Evolutionary conservation across 495 filamentous ascomycete genomes (phyloP), one percentile per base, ranked within the genome.

Genomic region (Xylaria grammica): DNA sequence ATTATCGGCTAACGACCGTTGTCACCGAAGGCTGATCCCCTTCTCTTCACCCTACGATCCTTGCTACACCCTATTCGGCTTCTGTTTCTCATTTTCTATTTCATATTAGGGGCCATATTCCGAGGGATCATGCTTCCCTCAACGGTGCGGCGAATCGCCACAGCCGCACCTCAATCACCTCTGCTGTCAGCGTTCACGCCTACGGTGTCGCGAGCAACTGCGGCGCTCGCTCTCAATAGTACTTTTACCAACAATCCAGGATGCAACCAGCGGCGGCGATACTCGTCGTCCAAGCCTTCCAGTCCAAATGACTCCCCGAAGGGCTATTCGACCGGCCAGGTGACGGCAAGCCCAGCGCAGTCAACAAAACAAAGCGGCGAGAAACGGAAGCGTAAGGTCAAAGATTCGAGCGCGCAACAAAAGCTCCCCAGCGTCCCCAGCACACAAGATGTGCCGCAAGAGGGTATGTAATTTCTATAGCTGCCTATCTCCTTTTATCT

Each of bases 361-460:
- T 68, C 72, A 13, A 71, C 74, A 44, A 81, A 79, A 59, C 60
- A 75, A 26, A 65, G 72, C 44, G 72, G 77, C 34, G 80, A 83
- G 67, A 84, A 83, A 76, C 72, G 79, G 61, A 78, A 75, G 72
- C 69, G 74, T 53, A 81, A 82, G 71, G 48, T 69, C 36, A 82
- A 83, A 66, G 77, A 74, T 9, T 66, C 67, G 42, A 68, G 64
- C 8, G 60, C 62, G 30, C 42, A 38, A 9, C 52, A 17, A 52
- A 70, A 72, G 62, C 81, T 80, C 46, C 76, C 77, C 30, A 92
- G 90, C 73, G 92, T 96, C 38, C 92, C 92, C 51, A 91, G 89
- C 66, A 96, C 92, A 45, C 87, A 91, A 69, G 86, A 94, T 77
- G 81, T 93, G 53, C 84, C 89, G 66, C 83, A 90, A 51, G 84